A percentile compares a stretch with the other conserved stretches of the same genome.
Conservation (phyloP, 441 rosid species). For the Pelargonium myrrhifolium region DNA sequence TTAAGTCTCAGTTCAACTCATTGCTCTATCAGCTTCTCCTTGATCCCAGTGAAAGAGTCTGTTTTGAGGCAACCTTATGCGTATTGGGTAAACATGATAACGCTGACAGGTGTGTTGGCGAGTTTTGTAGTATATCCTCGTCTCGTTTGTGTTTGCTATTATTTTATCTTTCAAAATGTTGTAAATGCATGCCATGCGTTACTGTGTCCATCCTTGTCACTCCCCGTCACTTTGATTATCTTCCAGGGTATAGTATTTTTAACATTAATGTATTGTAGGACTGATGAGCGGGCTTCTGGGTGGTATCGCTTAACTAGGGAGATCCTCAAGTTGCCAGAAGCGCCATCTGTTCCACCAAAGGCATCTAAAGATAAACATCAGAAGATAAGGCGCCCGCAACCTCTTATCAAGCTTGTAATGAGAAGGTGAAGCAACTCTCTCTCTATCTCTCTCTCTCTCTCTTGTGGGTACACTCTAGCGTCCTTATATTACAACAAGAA, state of each 20-base stretch:
- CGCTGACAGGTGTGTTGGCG: slow-evolving; percentile 54
- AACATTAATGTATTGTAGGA: slow-evolving; percentile 40
- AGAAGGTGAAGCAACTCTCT: slow-evolving; percentile 60
- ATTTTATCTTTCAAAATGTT: slow-evolving; percentile 12
- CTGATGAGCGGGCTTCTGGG: slow-evolving; percentile 95
- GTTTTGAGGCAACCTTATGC: slow-evolving; percentile 92
- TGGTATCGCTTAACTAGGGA: slow-evolving; percentile 99
- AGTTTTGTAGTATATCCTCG: slow-evolving; percentile 16
- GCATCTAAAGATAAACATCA: slow-evolving; percentile 70
- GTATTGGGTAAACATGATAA: slow-evolving; percentile 78
- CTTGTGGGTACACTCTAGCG: slow-evolving; percentile 10
- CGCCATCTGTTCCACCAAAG: slow-evolving; percentile 58
- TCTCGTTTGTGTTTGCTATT: not conserved
- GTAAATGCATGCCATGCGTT: slow-evolving; percentile 10
- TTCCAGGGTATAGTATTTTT: slow-evolving; percentile 3
- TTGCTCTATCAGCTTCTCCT: slow-evolving; percentile 90
- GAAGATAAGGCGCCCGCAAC: slow-evolving; percentile 96
- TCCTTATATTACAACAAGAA: too few relatives aligned
- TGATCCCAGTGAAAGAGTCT: slow-evolving; percentile 99
- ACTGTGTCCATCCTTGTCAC: not conserved
- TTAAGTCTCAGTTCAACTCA: slow-evolving; percentile 85
- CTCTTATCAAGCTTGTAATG: slow-evolving; percentile 96
- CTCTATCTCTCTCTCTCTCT: not conserved
- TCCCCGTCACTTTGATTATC: slow-evolving; percentile 3
- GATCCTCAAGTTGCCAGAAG: slow-evolving; percentile 93